Evolutionary conservation across 73 alveolate species (phyloP).

Genomic region (Tetrahymena malaccensis): DNA sequence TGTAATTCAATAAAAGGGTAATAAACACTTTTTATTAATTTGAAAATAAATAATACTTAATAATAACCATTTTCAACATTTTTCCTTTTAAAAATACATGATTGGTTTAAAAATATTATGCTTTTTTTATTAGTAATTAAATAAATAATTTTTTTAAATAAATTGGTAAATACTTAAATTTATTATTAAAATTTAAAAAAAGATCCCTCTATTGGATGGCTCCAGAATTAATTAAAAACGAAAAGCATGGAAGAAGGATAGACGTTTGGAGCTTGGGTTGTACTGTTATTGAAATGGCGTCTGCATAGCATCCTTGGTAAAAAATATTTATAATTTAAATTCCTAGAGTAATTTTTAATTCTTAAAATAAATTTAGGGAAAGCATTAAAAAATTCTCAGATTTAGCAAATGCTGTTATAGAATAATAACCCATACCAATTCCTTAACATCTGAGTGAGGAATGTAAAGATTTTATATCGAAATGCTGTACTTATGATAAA

Average conservation of each 20-base stretch:
- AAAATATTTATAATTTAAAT: not conserved
- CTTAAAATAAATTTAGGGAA: not conserved
- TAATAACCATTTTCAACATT: too few species aligned
- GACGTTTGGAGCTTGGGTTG: slow-evolving; percentile 80
- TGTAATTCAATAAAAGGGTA: not conserved
- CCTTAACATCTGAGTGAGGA: slow-evolving; percentile 72
- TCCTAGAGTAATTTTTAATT: not conserved
- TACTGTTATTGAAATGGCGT: slow-evolving; percentile 61
- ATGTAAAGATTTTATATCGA: slow-evolving; percentile 64
- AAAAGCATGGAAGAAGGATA: slow-evolving; percentile 54
- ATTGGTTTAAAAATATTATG: too few species aligned
- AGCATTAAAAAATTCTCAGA: not conserved
- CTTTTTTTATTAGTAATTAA: too few species aligned
- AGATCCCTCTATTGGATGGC: slow-evolving; percentile 86
- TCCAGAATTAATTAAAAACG: slow-evolving; percentile 80
- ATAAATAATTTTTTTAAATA: too few species aligned
- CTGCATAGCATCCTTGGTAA: slow-evolving; percentile 62
- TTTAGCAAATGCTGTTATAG: not conserved
- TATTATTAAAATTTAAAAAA: not conserved
- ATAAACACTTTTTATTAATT: not conserved
- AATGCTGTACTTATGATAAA: slow-evolving; percentile 67
- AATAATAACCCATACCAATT: slow-evolving; percentile 35
- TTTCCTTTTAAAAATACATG: too few species aligned
- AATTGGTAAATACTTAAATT: too few species aligned
- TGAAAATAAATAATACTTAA: too few species aligned